A percentile compares a stretch with the other conserved stretches of the same genome.
Conservation (phyloP, 108 stramenopile species). For the Thalassiosira profunda region DNA sequence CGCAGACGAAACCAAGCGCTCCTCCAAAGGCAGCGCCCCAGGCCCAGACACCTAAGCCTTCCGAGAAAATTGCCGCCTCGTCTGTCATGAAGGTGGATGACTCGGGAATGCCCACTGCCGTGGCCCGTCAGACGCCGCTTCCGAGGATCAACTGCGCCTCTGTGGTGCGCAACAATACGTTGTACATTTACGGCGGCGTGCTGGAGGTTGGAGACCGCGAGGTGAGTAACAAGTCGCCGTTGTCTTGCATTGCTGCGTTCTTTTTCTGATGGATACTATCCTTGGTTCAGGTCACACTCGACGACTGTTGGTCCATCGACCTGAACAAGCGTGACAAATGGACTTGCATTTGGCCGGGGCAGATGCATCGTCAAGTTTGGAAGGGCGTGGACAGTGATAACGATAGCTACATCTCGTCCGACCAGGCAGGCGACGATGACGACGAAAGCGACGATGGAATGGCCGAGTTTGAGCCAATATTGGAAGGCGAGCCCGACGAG, state of each 20-base stretch:
- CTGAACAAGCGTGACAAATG: slow-evolving; percentile 84
- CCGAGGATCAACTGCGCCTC: slow-evolving; percentile 79
- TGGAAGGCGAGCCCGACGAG: slow-evolving; percentile 48
- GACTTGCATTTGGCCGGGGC: slow-evolving; percentile 86
- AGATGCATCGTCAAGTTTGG: slow-evolving; percentile 94
- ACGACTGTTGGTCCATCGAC: slow-evolving; percentile 91
- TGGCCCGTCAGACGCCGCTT: slow-evolving; percentile 74
- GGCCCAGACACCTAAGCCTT: too few species aligned
- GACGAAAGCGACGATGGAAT: slow-evolving; percentile 69
- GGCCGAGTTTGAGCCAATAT: slow-evolving; percentile 43
- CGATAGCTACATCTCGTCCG: slow-evolving; percentile 81
- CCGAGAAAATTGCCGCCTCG: slow-evolving; percentile 39
- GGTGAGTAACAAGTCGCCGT: too few species aligned
- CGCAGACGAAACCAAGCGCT: too few species aligned
- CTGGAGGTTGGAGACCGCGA: slow-evolving; percentile 94
- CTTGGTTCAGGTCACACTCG: slow-evolving; percentile 92
- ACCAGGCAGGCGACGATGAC: slow-evolving; percentile 46
- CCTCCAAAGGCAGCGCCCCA: too few species aligned
- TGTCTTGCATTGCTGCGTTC: too few species aligned
- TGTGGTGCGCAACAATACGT: slow-evolving; percentile 52
- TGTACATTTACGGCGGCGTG: slow-evolving; percentile 84
- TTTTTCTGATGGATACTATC: too few species aligned
- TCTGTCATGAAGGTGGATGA: slow-evolving; percentile 70
- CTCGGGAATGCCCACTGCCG: slow-evolving; percentile 65
- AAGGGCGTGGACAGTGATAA: slow-evolving; percentile 78